Percentiles rank a stretch among this genome's conserved stretches.
These are phyloP conservation scores for Globisporangium recalcitrans DNA, from an alignment of 352 stramenopile genomes.

Conservation along the genomic window DNA sequence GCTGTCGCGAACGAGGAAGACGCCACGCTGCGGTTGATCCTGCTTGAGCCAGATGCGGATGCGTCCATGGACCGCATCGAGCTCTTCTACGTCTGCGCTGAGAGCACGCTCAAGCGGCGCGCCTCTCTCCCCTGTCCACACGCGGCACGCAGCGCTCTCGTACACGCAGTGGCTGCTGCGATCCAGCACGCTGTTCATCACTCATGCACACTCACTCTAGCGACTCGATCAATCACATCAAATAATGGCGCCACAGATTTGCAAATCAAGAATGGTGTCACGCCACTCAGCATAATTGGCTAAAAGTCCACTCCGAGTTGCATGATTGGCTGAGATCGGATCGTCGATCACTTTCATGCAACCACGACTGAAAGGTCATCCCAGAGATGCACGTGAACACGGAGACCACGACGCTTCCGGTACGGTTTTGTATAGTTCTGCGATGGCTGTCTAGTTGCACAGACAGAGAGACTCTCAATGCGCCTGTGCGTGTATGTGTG, in stretches of 20 bases:
- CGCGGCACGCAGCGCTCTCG: constrained; percentile 27
- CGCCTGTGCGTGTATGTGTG: constrained; percentile 12
- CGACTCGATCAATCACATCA: not conserved
- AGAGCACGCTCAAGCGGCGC: constrained; percentile 25
- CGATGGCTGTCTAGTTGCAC: not conserved
- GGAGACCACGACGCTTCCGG: constrained; percentile 58
- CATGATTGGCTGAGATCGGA: not conserved
- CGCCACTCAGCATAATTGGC: not conserved
- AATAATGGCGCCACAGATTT: not conserved
- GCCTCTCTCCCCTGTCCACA: constrained; percentile 37
- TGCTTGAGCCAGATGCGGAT: constrained; percentile 5
- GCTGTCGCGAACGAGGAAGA: constrained; percentile 3
- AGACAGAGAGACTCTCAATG: not conserved
- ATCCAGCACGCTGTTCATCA: not conserved
- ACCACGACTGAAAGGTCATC: too few species aligned
- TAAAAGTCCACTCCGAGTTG: not conserved
- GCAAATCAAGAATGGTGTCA: not conserved
- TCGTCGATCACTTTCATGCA: not conserved
- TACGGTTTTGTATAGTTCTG: not conserved
- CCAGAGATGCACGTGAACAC: constrained; percentile 73
- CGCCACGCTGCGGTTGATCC: not conserved
- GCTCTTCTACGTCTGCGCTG: constrained; percentile 23
- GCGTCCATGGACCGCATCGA: constrained; percentile 18
- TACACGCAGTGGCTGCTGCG: constrained; percentile 17
- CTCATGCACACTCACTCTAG: not conserved